phyloP scores from a whole-genome alignment of 441 rosid species.

The Euphorbia celastroides region DNA sequence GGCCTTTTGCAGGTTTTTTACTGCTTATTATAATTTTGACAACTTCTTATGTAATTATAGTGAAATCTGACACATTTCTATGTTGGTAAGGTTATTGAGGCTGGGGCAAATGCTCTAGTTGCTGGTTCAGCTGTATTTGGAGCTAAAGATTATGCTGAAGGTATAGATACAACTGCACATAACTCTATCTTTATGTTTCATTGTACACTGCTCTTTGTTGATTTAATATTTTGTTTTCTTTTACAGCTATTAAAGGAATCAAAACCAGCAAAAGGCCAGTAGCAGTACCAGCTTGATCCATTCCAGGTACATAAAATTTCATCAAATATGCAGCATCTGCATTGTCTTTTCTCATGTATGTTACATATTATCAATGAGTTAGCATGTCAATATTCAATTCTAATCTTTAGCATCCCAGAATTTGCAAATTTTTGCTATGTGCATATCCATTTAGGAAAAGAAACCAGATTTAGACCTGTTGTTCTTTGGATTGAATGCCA shows the following conservation, averaged over 20 bases:
- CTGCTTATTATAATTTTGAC: no score
- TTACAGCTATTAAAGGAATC: constrained; percentile 42
- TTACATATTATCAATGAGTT: no score
- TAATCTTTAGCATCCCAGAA: no score
- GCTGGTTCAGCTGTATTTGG: constrained; percentile 99
- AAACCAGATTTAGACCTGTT: no score
- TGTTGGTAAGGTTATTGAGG: constrained; percentile 77
- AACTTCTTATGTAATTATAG: not conserved
- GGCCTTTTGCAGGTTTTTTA: no score
- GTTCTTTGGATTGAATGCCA: no score
- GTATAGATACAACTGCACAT: constrained; percentile 27
- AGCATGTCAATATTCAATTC: no score
- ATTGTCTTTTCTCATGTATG: constrained; percentile 25
- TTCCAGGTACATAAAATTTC: constrained; percentile 11
- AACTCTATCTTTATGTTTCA: not conserved
- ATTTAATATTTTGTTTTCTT: no score
- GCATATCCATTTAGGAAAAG: no score
- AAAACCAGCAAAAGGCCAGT: constrained; percentile 89
- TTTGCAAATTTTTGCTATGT: constrained; percentile 4
- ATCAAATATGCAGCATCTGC: constrained; percentile 9
- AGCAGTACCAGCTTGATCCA: constrained; percentile 70
- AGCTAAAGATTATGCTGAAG: constrained; percentile 96
- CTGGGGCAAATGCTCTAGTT: constrained; percentile 96
- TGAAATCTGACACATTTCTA: not conserved
- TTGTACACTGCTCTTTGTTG: not conserved